Evolutionary conservation across 441 rosid species (phyloP).

Genomic region (Corymbia calophylla): DNA sequence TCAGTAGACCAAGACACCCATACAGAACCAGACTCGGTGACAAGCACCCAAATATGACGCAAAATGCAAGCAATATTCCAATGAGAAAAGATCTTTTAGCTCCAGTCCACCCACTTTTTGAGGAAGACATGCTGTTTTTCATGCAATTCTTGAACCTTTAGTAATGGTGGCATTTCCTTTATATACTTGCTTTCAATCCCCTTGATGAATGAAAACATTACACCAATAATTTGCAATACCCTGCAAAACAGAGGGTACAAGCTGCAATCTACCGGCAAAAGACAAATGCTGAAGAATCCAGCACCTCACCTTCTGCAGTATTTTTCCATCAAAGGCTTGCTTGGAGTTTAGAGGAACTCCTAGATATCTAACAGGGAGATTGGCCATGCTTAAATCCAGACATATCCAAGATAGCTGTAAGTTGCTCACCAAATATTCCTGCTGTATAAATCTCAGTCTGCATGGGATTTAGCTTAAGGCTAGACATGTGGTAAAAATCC

Average conservation of each 20-base stretch:
- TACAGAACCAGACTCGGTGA: neutral
- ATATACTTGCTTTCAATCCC: neutral
- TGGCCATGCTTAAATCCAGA: neutral
- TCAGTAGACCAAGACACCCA: neutral
- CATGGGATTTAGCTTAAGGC: neutral
- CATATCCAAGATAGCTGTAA: neutral
- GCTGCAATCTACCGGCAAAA: neutral
- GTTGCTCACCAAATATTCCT: neutral
- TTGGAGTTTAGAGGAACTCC: neutral
- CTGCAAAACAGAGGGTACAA: neutral
- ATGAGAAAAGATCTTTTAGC: neutral
- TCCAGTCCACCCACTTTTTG: neutral
- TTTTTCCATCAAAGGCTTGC: neutral
- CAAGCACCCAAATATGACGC: neutral
- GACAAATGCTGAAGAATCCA: neutral
- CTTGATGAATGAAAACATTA: neutral
- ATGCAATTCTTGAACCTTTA: neutral
- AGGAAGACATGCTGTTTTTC: neutral
- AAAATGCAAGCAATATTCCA: neutral
- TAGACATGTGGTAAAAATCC: neutral
- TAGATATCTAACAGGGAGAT: neutral
- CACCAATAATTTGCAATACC: neutral
- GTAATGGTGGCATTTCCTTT: neutral
- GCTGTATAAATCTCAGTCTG: neutral
- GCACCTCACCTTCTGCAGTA: neutral